Evolutionary conservation across 176 grass and related monocot species (phyloP), one percentile per base, ranked within the genome.

Genomic region (Carex scoparia): DNA sequence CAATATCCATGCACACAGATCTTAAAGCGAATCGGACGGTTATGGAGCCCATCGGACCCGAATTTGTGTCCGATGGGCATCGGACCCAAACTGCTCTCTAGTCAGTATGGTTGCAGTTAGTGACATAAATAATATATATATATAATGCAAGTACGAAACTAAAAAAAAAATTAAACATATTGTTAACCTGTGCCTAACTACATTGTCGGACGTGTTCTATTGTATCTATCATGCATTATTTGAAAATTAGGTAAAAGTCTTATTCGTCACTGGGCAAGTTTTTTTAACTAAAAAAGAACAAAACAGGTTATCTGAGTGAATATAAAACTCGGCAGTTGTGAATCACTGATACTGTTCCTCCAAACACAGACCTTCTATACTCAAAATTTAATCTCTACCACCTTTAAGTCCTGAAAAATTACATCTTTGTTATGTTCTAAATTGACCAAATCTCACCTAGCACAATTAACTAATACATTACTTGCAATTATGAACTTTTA

Each of bases 191-290:
- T 85, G 53, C 54, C 7, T 76, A 73, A 73, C 28, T 56, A 85
- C 10, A 77, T 85, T 85, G 84, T 85, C 35, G 31, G 65, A 85
- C 44, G 84, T 78, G 18, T 12, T 85, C 4, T 58, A 64, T 11
- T 85, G 38, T 75, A 46, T 61, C 62, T 55, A 66, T 83, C 38
- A 83, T 23, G 23, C 23, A 23, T 49, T 46, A 33, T 83, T 68
- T 68, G 18, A 5, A 66, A 35, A 67, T 83, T 83, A 68, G 81
- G 61, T 83, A 69, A 83, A 65, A 18, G 38, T 75, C 69, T 59
- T 32, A 65, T 75, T 54, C 19, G 57, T 64, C 11, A 12, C 32
- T 32, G 73, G 49, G 27, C 32, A 33, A 56, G 73, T 77, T 13
- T 31, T 31, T 77, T 13, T 31, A 77, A 35, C 33, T 27, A 31